These are phyloP conservation scores for Cytospora piceae DNA, from an alignment of 2,329 filamentous ascomycete species.

Conservation along the genomic window DNA sequence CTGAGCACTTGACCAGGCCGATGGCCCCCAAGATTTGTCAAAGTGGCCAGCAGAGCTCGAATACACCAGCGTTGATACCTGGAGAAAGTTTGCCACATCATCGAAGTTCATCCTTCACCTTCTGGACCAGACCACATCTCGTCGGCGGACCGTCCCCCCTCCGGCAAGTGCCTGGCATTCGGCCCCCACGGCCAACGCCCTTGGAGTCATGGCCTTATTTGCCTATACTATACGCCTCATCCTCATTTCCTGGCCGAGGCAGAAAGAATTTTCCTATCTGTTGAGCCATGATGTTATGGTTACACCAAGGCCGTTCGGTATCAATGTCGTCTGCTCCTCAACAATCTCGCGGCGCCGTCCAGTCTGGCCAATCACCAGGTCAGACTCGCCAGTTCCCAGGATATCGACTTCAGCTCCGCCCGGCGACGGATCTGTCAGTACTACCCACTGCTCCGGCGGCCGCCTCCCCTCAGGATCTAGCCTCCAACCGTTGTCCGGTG, in stretches of 20 bases:
- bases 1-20: constrained; percentile 7
- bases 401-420: constrained; percentile 22
- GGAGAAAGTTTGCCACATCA: constrained; percentile 20
- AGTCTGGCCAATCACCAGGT: constrained; percentile 19
- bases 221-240: not conserved
- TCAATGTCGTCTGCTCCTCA: constrained; percentile 25
- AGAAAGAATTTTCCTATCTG: not conserved
- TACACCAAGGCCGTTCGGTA: constrained; percentile 10
- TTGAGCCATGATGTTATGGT: not conserved
- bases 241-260: not conserved
- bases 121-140: not conserved
- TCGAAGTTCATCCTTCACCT: constrained; percentile 9
- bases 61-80: not conserved
- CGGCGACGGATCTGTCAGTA: constrained; percentile 24
- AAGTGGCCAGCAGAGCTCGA: constrained; percentile 11
- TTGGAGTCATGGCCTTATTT: not conserved
- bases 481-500: constrained; percentile 4
- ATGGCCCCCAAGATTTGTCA: constrained; percentile 23
- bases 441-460: constrained; percentile 23
- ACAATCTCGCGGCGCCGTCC: constrained; percentile 1
- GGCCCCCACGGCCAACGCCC: constrained; percentile 9
- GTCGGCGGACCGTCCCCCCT: constrained; percentile 1
- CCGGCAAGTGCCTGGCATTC: constrained; percentile 13
- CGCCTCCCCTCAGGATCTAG: constrained; percentile 20
- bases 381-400: constrained; percentile 6